Base-by-base conservation (phyloP, 345 rosid genomes). In the Cochlearia excelsa region DNA sequence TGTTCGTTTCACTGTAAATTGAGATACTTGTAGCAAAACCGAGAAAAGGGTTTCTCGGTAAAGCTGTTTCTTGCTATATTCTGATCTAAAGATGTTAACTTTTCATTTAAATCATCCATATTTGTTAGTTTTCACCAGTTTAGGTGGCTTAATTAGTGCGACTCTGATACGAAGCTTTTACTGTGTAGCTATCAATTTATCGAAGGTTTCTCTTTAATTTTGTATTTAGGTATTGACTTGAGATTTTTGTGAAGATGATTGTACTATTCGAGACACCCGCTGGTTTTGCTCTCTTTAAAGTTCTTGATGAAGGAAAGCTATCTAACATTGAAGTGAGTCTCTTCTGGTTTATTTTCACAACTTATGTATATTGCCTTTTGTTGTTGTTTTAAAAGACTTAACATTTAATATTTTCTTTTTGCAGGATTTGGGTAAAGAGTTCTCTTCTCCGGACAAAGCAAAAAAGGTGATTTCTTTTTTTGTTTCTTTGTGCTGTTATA, bases 211-310 rank as follows among this genome's bases (percentile, higher is more conserved):
- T 33, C 35, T 33, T 39, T 3, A 39, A 1, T 7, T 2, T 39
- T 9, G 5, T 42, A 3, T 31, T 49, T 9, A 51, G 69, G 46
- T 49, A 6, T 9, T 51, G 26, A 39, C 29, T 48, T 48, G 1
- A 53, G 41, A 39, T 11, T 4, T 54, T 27, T 54, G 57, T 51
- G 33, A 66, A 59, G 60, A 73, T 73, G 77, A 4, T 46, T 3
- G 2, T 68, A 9, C 64, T 73, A 7, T 34, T 51, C 11, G 77
- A 73, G 43, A 62, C 69, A 4, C 44, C 77, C 0, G 77, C 57
- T 1, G 77, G 96, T 35, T 84, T 81, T 54, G 87, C 83, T 53
- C 82, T 84, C 30, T 86, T 88, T 47, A 85, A 85, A 68, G 85
- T 88, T 0, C 49, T 77, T 57, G 79, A 86, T 69, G 95, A 81